Evolutionary conservation across 202 grass and related monocot species (phyloP), one percentile per base, ranked within the genome.

Genomic region (Bolboschoenoplectus hybrid): DNA sequence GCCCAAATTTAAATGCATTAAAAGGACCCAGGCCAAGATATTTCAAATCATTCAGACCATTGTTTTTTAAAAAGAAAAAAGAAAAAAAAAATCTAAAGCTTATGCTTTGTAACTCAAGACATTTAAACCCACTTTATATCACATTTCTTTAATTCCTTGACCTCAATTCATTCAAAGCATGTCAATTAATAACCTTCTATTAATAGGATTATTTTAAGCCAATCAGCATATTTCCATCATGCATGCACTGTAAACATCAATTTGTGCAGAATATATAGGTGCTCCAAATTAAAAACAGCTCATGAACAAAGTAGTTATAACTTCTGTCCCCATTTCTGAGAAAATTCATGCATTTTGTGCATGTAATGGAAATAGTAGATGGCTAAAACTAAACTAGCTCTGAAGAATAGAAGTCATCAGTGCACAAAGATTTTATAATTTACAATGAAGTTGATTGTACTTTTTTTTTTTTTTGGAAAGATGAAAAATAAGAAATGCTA

Each of bases 401-500:
- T 51, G 70, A 74, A 40, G 19, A 50, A 50, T 39, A 51, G 45
- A 74, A 50, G 46, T 68, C 57, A 20, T 67, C 35, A 74, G n/a
- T 74, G 34, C 12, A 20, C 70, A 50, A 74, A 49, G 14, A 2
- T 35, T 26, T 26, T 13, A 76, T 55, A 52, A 32, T 75, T 75
- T 20, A 75, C 45, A 75, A 12, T 36, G 72, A 75, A 75, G 9
- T 75, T 34, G 20, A 53, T 19, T 74, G n/a, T 7, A 0, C 20
- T 45, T 17, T 39, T 66, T 72, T 0, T 47, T 68, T 41, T 72
- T 45, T 16, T 9, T 47, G 39, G 69, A 47, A 73, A 46, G 44
- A 53, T 76, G 73, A 52, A 74, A 50, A 47, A 50, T 19, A 52
- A 76, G 12, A 52, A 16, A 34, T 77, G 49, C 50, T 56, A 77